Percentiles rank a stretch among this genome's conserved stretches.
Conservation (phyloP, 2,329 filamentous ascomycete species). For the Mycogone perniciosa region DNA sequence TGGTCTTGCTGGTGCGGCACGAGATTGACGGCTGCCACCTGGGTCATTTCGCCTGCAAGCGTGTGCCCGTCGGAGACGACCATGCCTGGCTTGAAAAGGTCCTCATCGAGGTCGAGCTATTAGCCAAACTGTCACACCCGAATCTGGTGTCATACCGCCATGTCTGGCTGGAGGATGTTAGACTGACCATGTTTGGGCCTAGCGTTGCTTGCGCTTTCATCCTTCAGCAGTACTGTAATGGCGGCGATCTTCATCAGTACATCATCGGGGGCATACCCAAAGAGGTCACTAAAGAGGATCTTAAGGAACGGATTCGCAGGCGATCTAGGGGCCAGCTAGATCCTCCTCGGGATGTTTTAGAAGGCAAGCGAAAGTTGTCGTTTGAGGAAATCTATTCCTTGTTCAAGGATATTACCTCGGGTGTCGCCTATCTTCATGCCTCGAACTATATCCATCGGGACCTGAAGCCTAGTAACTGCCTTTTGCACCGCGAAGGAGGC, state of each 20-base stretch:
- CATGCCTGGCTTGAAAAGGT: constrained; percentile 94
- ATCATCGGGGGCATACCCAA: constrained; percentile 63
- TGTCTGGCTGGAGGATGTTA: constrained; percentile 90
- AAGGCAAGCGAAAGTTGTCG: constrained; percentile 40
- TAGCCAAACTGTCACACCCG: constrained; percentile 86
- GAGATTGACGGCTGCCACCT: constrained; percentile 82
- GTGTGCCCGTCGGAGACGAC: constrained; percentile 90
- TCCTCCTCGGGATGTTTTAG: constrained; percentile 43
- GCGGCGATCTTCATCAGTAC: constrained; percentile 83
- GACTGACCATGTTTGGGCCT: constrained; percentile 79
- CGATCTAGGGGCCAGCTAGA: constrained; percentile 73
- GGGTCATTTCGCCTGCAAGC: constrained; percentile 92
- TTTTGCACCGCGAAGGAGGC: constrained; percentile 70
- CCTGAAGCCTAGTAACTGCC: constrained; percentile 91
- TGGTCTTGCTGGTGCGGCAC: constrained; percentile 90
- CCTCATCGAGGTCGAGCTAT: constrained; percentile 82
- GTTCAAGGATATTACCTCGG: constrained; percentile 91
- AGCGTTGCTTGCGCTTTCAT: constrained; percentile 94
- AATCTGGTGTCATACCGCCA: constrained; percentile 96
- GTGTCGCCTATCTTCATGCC: constrained; percentile 79
- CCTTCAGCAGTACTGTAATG: constrained; percentile 94
- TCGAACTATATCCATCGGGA: constrained; percentile 95
- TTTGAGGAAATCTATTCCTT: constrained; percentile 96
- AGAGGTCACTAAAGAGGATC: constrained; percentile 67
- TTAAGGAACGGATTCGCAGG: constrained; percentile 82